phyloP scores from a whole-genome alignment of 2,329 filamentous ascomycete species.

The Fusarium tanahbumbuense region DNA sequence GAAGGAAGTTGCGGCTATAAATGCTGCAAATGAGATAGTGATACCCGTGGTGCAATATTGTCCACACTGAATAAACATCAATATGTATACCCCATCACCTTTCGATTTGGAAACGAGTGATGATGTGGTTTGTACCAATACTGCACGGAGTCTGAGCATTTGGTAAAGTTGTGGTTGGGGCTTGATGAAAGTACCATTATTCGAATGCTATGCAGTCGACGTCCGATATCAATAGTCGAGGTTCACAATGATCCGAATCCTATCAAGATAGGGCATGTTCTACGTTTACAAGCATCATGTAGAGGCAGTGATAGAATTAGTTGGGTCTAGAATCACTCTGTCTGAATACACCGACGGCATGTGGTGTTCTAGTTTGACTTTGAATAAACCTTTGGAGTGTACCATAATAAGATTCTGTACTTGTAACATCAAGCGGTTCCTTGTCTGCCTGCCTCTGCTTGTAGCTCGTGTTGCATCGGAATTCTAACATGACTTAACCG shows the following conservation, averaged over 20 bases:
- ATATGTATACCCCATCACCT: not conserved
- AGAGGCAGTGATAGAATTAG: not conserved
- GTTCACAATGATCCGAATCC: not conserved
- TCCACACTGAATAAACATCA: conserved; percentile 21
- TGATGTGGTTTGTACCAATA: not conserved
- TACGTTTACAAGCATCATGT: not conserved
- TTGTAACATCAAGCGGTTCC: too few species aligned
- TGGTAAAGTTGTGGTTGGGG: not conserved
- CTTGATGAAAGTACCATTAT: conserved; percentile 27
- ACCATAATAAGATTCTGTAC: not conserved
- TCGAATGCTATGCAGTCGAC: not conserved
- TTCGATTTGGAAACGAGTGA: not conserved
- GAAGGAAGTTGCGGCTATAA: not conserved
- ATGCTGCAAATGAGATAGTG: conserved; percentile 29
- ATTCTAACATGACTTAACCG: not conserved
- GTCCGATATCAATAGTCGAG: not conserved
- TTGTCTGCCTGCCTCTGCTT: not conserved
- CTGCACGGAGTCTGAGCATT: not conserved
- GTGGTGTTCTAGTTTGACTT: too few species aligned
- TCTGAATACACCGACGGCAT: too few species aligned
- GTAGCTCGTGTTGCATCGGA: not conserved
- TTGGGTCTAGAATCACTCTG: not conserved
- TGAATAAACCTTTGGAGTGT: not conserved
- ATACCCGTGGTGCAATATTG: conserved; percentile 40
- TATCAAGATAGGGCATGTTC: not conserved